Evolutionary conservation across 306 rosid genomes (phyloP), one percentile per base, ranked within the genome.

Genomic region (Acacia confusa): DNA sequence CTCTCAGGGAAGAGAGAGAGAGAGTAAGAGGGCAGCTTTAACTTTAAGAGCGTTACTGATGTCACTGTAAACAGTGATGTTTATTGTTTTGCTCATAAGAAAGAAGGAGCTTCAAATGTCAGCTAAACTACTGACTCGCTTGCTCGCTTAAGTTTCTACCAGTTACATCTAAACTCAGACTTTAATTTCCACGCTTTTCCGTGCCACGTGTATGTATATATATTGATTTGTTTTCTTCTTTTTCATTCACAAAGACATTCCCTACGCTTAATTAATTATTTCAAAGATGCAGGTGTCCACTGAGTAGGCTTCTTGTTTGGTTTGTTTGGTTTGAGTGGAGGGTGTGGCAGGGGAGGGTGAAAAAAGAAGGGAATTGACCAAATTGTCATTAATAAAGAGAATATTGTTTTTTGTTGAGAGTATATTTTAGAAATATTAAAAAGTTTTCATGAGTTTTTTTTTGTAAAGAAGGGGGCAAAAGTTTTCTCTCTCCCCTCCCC

Each of bases 51-150:
- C 80, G 80, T 81, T 34, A 30, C n/a, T 84, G 90, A 88, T 88
- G 91, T 87, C 94, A 86, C 86, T 70, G 68, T 70, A 24, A 70
- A 71, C 25, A 68, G 55, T 41, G 75, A 55, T 55, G 61, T 55
- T 79, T n/a, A n/a, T n/a, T 78, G 36, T 48, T 78, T 48, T 76
- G 44, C 72, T 57, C 70, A 72, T 78, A 81, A 85, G 67, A 79
- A 82, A 79, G 73, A 70, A 40, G 68, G 30, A 74, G 72, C 78
- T 85, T 88, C 47, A 60, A 81, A 22, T 78, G 84, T 89, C 86
- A 82, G 92, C 86, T 87, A 88, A 93, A 89, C 94, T 83, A 93
- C 90, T 91, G 91, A 84, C 71, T 93, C 87, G 88, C 87, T 89
- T 90, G 70, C 79, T 82, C 81, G 74, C 69, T 82, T 47, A 93